Evolutionary conservation across 2,329 filamentous ascomycete species (phyloP).

Genomic region (Penicillium sclerotigenum): DNA sequence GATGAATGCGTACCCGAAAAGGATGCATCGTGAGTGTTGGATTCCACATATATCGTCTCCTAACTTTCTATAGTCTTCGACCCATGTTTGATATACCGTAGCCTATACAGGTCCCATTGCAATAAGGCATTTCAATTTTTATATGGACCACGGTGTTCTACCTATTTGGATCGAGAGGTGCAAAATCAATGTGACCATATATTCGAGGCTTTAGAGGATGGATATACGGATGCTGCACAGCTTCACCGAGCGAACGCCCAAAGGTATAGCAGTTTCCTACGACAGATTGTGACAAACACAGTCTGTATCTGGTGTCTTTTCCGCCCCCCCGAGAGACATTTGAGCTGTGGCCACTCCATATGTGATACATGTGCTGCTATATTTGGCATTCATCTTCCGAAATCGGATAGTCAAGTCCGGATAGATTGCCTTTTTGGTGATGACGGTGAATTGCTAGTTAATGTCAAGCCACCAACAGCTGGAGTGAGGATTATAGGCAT

Average conservation of each 20-base stretch:
- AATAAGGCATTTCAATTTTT: conserved; percentile 3
- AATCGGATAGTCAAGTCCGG: not conserved
- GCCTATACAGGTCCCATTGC: conserved; percentile 1
- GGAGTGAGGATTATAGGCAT: conserved; percentile 8
- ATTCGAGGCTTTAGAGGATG: conserved; percentile 4
- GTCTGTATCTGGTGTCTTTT: conserved; percentile 8
- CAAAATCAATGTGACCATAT: not conserved
- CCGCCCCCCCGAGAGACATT: conserved; percentile 5
- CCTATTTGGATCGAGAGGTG: conserved; percentile 7
- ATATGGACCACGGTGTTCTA: not conserved
- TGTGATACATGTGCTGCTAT: not conserved
- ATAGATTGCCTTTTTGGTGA: not conserved
- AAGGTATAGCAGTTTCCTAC: not conserved
- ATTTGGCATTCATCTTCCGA: not conserved
- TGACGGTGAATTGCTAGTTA: not conserved
- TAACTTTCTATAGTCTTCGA: conserved; percentile 4
- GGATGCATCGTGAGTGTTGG: conserved; percentile 6
- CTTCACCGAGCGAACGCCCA: not conserved
- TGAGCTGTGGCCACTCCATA: conserved; percentile 10
- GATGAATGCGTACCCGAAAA: conserved; percentile 10
- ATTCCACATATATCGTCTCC: not conserved
- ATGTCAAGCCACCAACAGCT: conserved; percentile 9
- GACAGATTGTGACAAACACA: not conserved
- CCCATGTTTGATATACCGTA: not conserved
- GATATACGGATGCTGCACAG: not conserved